Base-by-base conservation (phyloP, 2,329 filamentous ascomycete genomes). In the Aspergillus transmontanensis region DNA sequence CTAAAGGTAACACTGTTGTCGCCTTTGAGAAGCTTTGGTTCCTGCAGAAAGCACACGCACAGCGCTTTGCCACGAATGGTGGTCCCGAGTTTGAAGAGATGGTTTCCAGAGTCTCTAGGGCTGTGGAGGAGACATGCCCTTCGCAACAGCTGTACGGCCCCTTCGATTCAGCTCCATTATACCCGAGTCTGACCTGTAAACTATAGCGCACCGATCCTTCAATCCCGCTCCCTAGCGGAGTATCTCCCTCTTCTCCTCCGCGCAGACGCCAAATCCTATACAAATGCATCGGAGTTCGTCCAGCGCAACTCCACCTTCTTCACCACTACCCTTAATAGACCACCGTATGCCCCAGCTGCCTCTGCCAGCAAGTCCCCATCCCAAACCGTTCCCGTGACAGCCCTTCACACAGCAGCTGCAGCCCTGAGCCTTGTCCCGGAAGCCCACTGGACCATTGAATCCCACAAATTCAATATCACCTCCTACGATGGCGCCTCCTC, bases 1-100 rank as follows among this genome's bases (percentile, higher is more conserved):
- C 93, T 3, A 92, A 90, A 70, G 94, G 94, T 11, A 94, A 97
- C 75, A 92, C 94, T 7, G 90, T 90, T 16, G 92, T 97, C 21
- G 88, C 90, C 23, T 86, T 89, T 57, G 87, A 89, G 56, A 99
- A 98, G 74, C 84, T 98, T 19, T 85, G 87, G 70, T 92, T 89
- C 75, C 85, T 98, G 56, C 92, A 97, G 72, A 87, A 86, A 69
- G 85, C 86, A 54, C 92, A 94, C 73, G 84, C 84, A n/a, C 78
- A 81, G 45, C 78, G 79, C 6, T 81, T 81, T 58, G 82, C 83
- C 43, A 71, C 80, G 50, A 74, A 73, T 26, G 80, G 81, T 66
- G 84, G 85, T 48, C 71, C 76, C 7, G 68, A 74, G 28, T 77
- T 79, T 59, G 69, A 80, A 16, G 69, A 77, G 41, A 76, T 83